Conservation (phyloP, 768 basidiomycete species). For the Amyloporia xantha region DNA sequence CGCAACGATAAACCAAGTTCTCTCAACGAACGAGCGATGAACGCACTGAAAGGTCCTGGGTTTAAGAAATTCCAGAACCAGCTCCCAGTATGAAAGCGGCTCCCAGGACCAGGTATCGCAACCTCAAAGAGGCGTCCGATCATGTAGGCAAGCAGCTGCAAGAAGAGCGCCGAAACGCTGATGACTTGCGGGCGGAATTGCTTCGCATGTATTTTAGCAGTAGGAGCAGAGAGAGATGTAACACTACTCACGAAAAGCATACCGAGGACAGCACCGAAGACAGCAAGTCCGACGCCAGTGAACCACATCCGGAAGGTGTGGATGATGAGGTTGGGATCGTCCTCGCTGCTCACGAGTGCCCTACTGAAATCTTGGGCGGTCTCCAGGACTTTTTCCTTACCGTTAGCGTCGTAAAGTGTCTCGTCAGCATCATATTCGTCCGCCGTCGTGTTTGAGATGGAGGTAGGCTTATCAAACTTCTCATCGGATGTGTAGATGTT, state of each 20-base stretch:
- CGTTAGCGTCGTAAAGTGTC: background rate
- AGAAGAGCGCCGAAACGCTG: slow-evolving; percentile 37
- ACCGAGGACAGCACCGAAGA: slow-evolving; percentile 5
- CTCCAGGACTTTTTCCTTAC: slow-evolving; percentile 3
- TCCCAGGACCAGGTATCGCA: background rate
- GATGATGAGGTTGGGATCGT: background rate
- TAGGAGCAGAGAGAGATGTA: background rate
- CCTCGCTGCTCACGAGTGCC: slow-evolving; percentile 1
- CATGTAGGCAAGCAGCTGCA: slow-evolving; percentile 41
- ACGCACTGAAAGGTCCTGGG: slow-evolving; percentile 3
- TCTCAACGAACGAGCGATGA: background rate
- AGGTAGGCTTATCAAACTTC: background rate
- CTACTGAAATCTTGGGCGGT: slow-evolving; percentile 2
- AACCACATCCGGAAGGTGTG: slow-evolving; percentile 6
- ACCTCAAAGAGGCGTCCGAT: slow-evolving; percentile 24
- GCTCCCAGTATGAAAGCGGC: background rate
- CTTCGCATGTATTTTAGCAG: background rate
- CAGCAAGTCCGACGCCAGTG: slow-evolving; percentile 1
- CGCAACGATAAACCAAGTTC: background rate
- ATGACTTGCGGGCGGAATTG: slow-evolving; percentile 35
- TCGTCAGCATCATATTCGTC: background rate
- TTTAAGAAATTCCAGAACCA: slow-evolving; percentile 3
- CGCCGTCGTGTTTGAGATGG: background rate
- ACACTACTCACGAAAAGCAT: slow-evolving; percentile 2
- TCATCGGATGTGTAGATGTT: background rate